Evolutionary conservation across 345 rosid genomes (phyloP), one percentile per base, ranked within the genome.

Genomic region (Excoecaria cochinchinensis): DNA sequence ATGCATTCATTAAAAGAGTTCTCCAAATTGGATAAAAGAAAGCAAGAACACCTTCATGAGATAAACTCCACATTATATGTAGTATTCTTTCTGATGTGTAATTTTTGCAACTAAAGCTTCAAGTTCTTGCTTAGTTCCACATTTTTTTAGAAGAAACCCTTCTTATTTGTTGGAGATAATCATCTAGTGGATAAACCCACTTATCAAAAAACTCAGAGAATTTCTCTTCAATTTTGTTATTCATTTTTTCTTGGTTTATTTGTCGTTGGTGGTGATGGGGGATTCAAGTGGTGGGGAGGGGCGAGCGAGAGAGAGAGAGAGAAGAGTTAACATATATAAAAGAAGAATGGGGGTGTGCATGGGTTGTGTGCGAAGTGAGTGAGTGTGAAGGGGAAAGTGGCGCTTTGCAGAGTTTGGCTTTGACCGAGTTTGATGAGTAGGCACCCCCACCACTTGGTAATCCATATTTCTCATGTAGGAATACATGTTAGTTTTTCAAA

Each of bases 1-100:
- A 89, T 60, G 92, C 83, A 64, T 70, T 84, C 90, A 92, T 97
- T 11, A 89, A 80, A 46, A 89, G 84, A 63, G 76, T 87, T 11
- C 75, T 53, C 99, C 97, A 95, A 31, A 80, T 73, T 0, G 91
- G 89, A 40, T 81, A 82, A 42, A 85, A 95, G 72, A 95, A 92
- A 16, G 87, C 82, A 8, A 95, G 81, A 31, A 89, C 91, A 5
- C 89, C 92, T 76, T 87, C 91, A 50, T 79, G 84, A 9, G 90
- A 91, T 8, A 87, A 79, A 46, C 87, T 90, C 99, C 97, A 95
- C 81, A 92, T 95, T 0, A 74, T 78, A 4, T 88, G 82, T 90
- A 92, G 77, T 89, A 95, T 12, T 86, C 89, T 80, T 95, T 92
- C 85, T 84, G 85, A 79, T 90, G 70, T 0, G 95, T 88, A 15